Evolutionary conservation across 768 basidiomycete genomes (phyloP).

Genomic region (Cubamyces lactineus): DNA sequence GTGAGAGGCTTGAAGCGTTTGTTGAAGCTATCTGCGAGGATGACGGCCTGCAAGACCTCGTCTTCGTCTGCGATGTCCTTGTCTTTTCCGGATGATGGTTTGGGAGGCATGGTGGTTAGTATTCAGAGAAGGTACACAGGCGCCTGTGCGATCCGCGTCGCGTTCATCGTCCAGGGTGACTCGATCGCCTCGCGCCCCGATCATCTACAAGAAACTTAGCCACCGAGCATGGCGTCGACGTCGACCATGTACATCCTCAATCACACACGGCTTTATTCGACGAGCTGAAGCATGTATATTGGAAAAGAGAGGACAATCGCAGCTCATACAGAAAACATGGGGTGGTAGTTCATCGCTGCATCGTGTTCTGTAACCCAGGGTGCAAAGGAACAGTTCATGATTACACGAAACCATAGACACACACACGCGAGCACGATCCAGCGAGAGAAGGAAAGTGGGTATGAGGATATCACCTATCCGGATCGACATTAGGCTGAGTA

Average conservation of each 20-base stretch:
- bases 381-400: slow-evolving; percentile 39
- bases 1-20: slow-evolving; percentile 92
- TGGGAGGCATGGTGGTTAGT: slow-evolving; percentile 62
- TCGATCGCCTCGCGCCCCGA: slow-evolving; percentile 16
- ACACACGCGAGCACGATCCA: slow-evolving; percentile 55
- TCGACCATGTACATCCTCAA: too few species aligned
- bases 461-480: slow-evolving; percentile 32
- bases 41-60: slow-evolving; percentile 89
- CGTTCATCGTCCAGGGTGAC: slow-evolving; percentile 3
- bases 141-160: background rate
- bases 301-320: slow-evolving; percentile 20
- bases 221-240: too few species aligned
- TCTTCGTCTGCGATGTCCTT: slow-evolving; percentile 73
- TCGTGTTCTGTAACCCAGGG: slow-evolving; percentile 17
- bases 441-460: slow-evolving; percentile 51
- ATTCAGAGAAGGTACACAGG: background rate
- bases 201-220: slow-evolving; percentile 2
- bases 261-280: background rate
- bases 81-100: slow-evolving; percentile 60
- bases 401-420: slow-evolving; percentile 63
- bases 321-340: slow-evolving; percentile 11
- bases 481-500: slow-evolving; percentile 59
- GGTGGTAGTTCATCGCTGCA: slow-evolving; percentile 8
- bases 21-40: slow-evolving; percentile 97
- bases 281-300: slow-evolving; percentile 18